phyloP scores from a whole-genome alignment of 2,329 filamentous ascomycete species.

The Aspergillus puulaauensis region DNA sequence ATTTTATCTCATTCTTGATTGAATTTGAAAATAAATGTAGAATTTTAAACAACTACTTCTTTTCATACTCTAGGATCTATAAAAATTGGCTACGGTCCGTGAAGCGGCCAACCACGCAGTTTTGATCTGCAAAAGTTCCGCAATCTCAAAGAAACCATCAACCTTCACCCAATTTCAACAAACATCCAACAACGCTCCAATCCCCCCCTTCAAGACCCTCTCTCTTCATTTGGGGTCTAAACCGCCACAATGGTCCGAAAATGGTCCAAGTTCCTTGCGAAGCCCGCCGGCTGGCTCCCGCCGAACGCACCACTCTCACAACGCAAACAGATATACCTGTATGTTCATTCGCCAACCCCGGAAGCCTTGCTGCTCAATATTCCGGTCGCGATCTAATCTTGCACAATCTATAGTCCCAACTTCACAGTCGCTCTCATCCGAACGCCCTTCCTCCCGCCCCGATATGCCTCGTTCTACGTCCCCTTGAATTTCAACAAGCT shows the following conservation, averaged over 20 bases:
- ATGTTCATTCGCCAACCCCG: conserved; percentile 30
- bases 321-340: conserved; percentile 57
- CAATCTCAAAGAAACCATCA: conserved; percentile 10
- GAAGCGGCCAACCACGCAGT: conserved; percentile 38
- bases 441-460: conserved; percentile 69
- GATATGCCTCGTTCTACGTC: conserved; percentile 85
- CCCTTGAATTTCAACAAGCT: conserved; percentile 94
- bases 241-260: conserved; percentile 31
- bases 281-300: conserved; percentile 24
- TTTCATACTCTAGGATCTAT: background rate
- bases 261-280: conserved; percentile 28
- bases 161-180: background rate
- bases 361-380: background rate
- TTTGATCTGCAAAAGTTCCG: conserved; percentile 31
- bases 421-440: conserved; percentile 78
- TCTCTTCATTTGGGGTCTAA: background rate
- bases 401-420: conserved; percentile 61
- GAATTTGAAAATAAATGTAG: background rate
- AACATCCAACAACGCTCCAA: conserved; percentile 1
- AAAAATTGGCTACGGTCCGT: conserved; percentile 26
- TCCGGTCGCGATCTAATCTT: background rate
- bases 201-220: background rate
- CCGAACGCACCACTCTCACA: conserved; percentile 26
- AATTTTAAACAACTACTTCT: background rate
- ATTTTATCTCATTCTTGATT: background rate